A percentile compares a stretch with the other conserved stretches of the same genome.
Evolutionary conservation across 2,329 filamentous ascomycete genomes (phyloP).

Genomic region (Fusarium beomiforme): DNA sequence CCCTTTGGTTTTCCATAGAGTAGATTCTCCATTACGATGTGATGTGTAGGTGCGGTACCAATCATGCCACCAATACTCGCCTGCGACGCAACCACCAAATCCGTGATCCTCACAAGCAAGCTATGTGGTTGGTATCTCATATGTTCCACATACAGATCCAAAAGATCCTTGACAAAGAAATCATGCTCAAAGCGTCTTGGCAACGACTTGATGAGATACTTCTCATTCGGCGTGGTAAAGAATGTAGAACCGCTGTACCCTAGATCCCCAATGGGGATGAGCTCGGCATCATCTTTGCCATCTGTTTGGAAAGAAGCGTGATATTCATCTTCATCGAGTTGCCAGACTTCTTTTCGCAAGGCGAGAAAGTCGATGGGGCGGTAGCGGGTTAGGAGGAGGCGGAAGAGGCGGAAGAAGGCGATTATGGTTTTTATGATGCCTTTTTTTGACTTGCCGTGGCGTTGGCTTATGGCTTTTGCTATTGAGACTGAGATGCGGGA

Average conservation of each 20-base stretch:
- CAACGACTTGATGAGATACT: slow-evolving; percentile 76
- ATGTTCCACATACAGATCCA: slow-evolving; percentile 71
- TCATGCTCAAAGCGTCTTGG: slow-evolving; percentile 75
- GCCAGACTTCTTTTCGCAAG: slow-evolving; percentile 45
- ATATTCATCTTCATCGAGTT: slow-evolving; percentile 52
- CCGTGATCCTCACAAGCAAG: slow-evolving; percentile 75
- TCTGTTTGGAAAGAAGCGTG: slow-evolving; percentile 47
- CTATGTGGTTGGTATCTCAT: slow-evolving; percentile 69
- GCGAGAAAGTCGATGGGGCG: slow-evolving; percentile 44
- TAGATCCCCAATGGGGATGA: slow-evolving; percentile 72
- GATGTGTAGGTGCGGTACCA: slow-evolving; percentile 72
- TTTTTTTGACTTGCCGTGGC: slow-evolving; percentile 32
- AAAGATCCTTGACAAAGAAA: slow-evolving; percentile 74
- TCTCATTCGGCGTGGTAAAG: slow-evolving; percentile 72
- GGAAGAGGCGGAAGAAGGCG: slow-evolving; percentile 49
- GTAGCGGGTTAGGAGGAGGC: slow-evolving; percentile 44
- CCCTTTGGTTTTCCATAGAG: slow-evolving; percentile 66
- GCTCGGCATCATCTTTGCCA: slow-evolving; percentile 43
- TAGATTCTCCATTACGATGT: slow-evolving; percentile 83
- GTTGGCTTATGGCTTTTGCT: slow-evolving; percentile 63
- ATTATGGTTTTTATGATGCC: slow-evolving; percentile 45
- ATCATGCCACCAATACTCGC: slow-evolving; percentile 68
- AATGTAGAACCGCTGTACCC: slow-evolving; percentile 82
- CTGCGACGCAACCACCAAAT: slow-evolving; percentile 69
- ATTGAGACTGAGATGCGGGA: slow-evolving; percentile 66